A percentile compares a stretch with the other conserved stretches of the same genome.
Conservation (phyloP, 371 early-diverging fungal genomes). For the Blakeslea trispora region DNA sequence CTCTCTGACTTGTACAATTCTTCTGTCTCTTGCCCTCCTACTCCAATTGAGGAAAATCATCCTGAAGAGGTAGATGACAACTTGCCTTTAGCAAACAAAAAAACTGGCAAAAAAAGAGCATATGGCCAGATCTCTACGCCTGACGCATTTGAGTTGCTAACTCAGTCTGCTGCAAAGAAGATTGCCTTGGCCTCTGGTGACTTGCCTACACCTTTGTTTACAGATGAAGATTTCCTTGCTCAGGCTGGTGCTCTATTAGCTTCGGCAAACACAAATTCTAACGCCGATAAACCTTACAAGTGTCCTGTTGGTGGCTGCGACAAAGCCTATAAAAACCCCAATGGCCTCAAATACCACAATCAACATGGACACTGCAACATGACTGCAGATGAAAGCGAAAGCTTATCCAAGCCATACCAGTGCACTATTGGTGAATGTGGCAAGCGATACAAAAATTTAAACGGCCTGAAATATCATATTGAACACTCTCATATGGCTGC, state of each 20-base stretch:
- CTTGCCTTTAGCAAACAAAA: conserved; percentile 15
- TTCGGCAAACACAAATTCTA: conserved; percentile 27
- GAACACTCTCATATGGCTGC: conserved; percentile 80
- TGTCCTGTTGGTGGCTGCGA: conserved; percentile 86
- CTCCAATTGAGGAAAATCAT: conserved; percentile 14
- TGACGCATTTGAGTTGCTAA: conserved; percentile 45
- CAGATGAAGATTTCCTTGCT: conserved; percentile 46
- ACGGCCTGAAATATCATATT: conserved; percentile 96
- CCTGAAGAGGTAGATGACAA: conserved; percentile 22
- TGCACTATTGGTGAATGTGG: conserved; percentile 87
- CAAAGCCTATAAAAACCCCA: conserved; percentile 97
- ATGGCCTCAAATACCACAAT: conserved; percentile 97
- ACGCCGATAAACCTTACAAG: conserved; percentile 74
- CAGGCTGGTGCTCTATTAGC: conserved; percentile 45
- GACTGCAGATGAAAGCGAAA: conserved; percentile 48
- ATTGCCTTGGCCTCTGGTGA: conserved; percentile 25
- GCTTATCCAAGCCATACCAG: conserved; percentile 78
- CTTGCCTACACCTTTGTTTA: conserved; percentile 26
- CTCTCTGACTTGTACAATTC: conserved; percentile 48
- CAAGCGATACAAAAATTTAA: conserved; percentile 96
- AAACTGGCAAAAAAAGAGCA: conserved; percentile 40
- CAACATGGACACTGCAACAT: conserved; percentile 79
- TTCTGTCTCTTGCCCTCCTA: conserved; percentile 12
- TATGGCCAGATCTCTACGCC: conserved; percentile 28
- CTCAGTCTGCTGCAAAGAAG: conserved; percentile 48